Evolutionary conservation across 78 protist species (phyloP).

Genomic region (Chrysochromulina tobinii): DNA sequence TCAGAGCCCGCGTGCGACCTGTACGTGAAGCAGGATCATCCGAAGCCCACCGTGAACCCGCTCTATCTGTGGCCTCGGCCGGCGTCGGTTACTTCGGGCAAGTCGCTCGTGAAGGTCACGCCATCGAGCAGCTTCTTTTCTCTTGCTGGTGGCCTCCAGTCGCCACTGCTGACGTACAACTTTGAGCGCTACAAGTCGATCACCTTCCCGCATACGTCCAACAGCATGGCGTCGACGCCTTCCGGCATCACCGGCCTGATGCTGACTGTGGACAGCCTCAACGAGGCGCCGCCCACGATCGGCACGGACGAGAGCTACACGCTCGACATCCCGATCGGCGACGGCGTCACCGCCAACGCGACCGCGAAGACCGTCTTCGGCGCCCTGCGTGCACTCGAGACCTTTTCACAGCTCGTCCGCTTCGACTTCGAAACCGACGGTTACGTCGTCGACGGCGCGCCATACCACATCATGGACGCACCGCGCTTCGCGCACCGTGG

Average conservation of each 20-base stretch:
- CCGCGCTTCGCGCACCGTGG: conserved; percentile 88
- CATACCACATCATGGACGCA: conserved; percentile 55
- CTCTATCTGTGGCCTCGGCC: no score
- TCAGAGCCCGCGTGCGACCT: no score
- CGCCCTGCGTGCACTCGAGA: conserved; percentile 82
- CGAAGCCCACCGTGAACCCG: no score
- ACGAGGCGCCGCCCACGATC: background rate
- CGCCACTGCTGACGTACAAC: background rate
- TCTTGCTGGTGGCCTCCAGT: no score
- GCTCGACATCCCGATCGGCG: background rate
- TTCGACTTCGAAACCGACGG: conserved; percentile 30
- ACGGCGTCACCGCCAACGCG: background rate
- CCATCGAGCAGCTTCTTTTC: no score
- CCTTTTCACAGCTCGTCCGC: conserved; percentile 83
- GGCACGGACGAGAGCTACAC: conserved; percentile 49
- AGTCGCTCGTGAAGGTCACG: no score
- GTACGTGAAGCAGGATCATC: no score
- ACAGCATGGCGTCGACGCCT: background rate
- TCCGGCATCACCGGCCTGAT: background rate
- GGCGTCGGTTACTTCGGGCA: no score
- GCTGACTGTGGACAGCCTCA: background rate
- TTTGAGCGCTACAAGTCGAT: background rate
- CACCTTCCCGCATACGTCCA: background rate
- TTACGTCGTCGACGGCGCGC: conserved; percentile 11
- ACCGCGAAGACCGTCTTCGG: conserved; percentile 73